These are phyloP conservation scores for Trichoderma oligosporum DNA, from an alignment of 2,329 filamentous ascomycete species.

Conservation along the genomic window DNA sequence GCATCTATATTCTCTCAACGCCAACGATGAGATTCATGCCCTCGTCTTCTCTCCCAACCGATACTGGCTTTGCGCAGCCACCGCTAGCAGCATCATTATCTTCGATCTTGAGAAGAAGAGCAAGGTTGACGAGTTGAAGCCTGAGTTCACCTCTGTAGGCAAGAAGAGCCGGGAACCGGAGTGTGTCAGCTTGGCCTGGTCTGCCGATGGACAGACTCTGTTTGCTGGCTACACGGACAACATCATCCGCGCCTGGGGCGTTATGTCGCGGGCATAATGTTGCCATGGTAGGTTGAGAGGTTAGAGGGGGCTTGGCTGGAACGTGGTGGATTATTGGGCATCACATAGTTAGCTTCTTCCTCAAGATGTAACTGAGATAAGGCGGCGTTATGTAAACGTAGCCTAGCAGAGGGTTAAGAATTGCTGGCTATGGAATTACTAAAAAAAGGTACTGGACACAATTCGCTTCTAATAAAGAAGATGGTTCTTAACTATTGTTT, in stretches of 20 bases:
- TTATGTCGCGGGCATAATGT: constrained; percentile 83
- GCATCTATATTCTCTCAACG: constrained; percentile 99
- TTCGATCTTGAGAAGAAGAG: constrained; percentile 99
- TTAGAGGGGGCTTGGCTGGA: constrained; percentile 2
- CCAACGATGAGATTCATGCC: constrained; percentile 99
- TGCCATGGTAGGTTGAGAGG: constrained; percentile 4
- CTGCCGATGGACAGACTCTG: constrained; percentile 95
- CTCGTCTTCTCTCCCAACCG: constrained; percentile 99
- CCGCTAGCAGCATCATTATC: constrained; percentile 97
- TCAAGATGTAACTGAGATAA: constrained; percentile 13
- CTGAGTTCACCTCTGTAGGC: constrained; percentile 92
- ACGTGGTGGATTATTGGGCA: constrained; percentile 12
- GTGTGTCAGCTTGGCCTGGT: constrained; percentile 97
- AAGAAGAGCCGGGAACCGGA: constrained; percentile 99
- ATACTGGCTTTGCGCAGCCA: constrained; percentile 99
- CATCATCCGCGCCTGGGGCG: constrained; percentile 96
- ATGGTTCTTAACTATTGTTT: constrained; percentile 16
- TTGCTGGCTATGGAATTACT: constrained; percentile 14
- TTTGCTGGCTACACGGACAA: constrained; percentile 99
- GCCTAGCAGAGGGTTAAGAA: constrained; percentile 10
- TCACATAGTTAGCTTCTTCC: constrained; percentile 17
- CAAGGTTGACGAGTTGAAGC: constrained; percentile 99
- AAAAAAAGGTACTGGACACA: constrained; percentile 16
- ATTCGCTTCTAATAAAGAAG: constrained; percentile 17
- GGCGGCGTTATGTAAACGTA: constrained; percentile 9